phyloP scores from a whole-genome alignment of 306 rosid species.

The Gastrolobium villosum region DNA sequence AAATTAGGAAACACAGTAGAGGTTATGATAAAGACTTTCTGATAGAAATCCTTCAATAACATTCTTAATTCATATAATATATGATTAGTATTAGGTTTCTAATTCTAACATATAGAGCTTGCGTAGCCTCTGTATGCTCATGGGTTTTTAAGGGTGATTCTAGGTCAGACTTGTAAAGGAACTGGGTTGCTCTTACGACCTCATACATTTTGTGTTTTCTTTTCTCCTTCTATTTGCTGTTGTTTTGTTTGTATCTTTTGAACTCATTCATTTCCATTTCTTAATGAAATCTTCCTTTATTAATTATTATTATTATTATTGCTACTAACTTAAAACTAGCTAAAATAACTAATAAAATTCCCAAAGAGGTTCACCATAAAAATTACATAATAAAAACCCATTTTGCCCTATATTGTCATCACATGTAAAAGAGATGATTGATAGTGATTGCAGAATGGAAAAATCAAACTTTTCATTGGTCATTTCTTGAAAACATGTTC shows the following conservation, averaged over 20 bases:
- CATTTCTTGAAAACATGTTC: constrained; percentile 7
- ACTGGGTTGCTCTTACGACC: constrained; percentile 12
- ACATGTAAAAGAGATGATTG: constrained; percentile 16
- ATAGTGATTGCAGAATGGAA: not conserved
- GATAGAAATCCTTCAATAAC: not conserved
- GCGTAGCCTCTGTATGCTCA: constrained; percentile 23
- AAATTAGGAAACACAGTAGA: not conserved
- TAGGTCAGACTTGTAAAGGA: constrained; percentile 24
- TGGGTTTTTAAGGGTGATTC: not conserved
- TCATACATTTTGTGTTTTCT: not conserved
- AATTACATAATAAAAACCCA: not conserved
- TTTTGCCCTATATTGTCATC: constrained; percentile 1
- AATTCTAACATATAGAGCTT: not conserved
- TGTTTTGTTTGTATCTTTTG: not conserved
- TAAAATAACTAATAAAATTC: not conserved
- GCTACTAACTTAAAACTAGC: not conserved
- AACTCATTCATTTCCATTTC: not conserved
- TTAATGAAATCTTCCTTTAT: not conserved
- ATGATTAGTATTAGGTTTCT: not conserved
- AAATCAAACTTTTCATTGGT: not conserved
- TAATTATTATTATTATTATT: too few relatives aligned
- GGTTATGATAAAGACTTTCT: not conserved
- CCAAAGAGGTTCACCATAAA: constrained; percentile 5
- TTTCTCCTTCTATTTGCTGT: not conserved
- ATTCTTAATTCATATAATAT: not conserved